A percentile compares a stretch with the other conserved stretches of the same genome.
phyloP scores from a whole-genome alignment of 805 yeast genomes.

The Metschnikowia lunata region DNA sequence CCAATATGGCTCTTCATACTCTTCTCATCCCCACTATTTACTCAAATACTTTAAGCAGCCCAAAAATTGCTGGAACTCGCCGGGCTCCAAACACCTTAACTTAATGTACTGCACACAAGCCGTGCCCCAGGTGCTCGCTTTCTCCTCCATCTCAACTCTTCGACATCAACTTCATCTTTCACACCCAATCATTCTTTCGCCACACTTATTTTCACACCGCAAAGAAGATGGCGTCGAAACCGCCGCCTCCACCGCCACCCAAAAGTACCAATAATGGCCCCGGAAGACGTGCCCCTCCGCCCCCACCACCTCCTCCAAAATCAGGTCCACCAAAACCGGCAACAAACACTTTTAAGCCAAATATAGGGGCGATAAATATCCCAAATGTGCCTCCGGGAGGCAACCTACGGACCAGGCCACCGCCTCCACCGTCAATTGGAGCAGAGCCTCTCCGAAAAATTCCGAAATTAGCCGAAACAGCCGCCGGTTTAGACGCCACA shows the following conservation, averaged over 20 bases:
- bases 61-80: neutral
- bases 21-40: too few relatives aligned
- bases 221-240: conserved; percentile 4
- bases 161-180: too few relatives aligned
- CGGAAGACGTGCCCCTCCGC: conserved; percentile 9
- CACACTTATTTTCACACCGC: too few relatives aligned
- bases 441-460: conserved; percentile 13
- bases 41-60: too few relatives aligned
- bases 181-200: too few relatives aligned
- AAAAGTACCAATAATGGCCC: neutral
- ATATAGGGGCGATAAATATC: too few relatives aligned
- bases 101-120: conserved; percentile 1
- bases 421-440: conserved; percentile 31
- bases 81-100: neutral
- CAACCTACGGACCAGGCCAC: conserved; percentile 13
- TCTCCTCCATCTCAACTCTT: neutral
- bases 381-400: too few relatives aligned
- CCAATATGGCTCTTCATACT: too few relatives aligned
- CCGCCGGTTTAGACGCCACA: neutral
- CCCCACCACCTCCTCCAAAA: conserved; percentile 8
- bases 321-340: too few relatives aligned
- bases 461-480: conserved; percentile 4
- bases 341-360: too few relatives aligned
- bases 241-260: conserved; percentile 11
- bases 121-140: neutral